Base-by-base conservation (phyloP, 1,284 basidiomycete species). In the Neolentinus lepideus region DNA sequence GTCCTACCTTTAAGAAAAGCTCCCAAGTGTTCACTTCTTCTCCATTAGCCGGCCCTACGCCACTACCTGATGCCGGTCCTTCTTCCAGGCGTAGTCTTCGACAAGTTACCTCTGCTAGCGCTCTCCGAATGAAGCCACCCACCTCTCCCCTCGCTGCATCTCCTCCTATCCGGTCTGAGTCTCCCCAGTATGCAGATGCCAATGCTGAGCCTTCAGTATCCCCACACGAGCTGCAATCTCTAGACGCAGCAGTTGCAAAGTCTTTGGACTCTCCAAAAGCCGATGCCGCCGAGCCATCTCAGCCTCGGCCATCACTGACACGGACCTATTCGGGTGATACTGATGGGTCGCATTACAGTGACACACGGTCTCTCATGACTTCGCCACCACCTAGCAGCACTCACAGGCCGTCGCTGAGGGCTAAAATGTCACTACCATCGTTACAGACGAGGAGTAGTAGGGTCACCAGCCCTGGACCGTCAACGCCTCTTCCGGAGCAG, bases 351-450 rank as follows among this genome's bases (percentile, higher is more conserved):
- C 58, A 59, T 31, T 54, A 54, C 38, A 64, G 62, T 38, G 65
- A 69, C n/a, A 53, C 57, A 3, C 60, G 60, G 31, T 60, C 62
- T 8, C 51, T 52, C 12, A 54, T 59, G 19, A 52, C 60, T 10
- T 62, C 67, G 1, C 61, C 64, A 2, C 54, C 58, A 8, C 58
- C 56, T 8, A 61, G 10, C 47, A 53, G 16, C 21, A 36, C 19
- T 25, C 45, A 31, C 27, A 33, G 51, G 43, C 27, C 54, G 52
- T 81, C 83, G 0, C 67, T 85, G 10, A 74, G 78, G 6, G 72
- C 76, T 0, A 87, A 85, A 62, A 66, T 85, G 3, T 84, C 82
- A 0, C 64, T 84, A 6, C 79, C 81, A 2, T 80, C 80, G 57
- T 66, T 86, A 8, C 77, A 81, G n/a, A 67, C 76, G 11, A 75